A percentile compares a stretch with the other conserved stretches of the same genome.
phyloP scores from a whole-genome alignment of 208 protist species.

The Leptomonas seymouri region DNA sequence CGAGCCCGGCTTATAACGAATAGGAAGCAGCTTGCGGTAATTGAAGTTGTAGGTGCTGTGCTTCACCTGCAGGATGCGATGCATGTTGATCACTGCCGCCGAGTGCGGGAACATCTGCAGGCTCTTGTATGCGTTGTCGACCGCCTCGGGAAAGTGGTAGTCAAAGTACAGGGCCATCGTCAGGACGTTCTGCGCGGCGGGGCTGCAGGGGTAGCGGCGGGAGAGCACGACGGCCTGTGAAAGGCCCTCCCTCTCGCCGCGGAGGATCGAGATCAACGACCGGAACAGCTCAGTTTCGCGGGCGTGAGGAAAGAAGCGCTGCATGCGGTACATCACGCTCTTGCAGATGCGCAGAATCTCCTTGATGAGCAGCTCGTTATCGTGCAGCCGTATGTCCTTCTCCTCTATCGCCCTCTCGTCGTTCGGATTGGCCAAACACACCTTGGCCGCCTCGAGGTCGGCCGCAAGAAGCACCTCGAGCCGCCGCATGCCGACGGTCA shows the following conservation, averaged over 20 bases:
- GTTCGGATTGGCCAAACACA: constrained; percentile 27
- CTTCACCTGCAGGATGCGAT: constrained; percentile 47
- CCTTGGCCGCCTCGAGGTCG: constrained; percentile 36
- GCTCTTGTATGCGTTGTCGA: constrained; percentile 60
- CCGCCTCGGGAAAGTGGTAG: constrained; percentile 73
- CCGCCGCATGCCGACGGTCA: constrained; percentile 44
- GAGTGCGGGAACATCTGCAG: constrained; percentile 79
- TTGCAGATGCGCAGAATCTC: constrained; percentile 51
- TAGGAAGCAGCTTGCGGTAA: constrained; percentile 67
- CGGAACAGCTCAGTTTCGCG: constrained; percentile 45
- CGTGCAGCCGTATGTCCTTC: constrained; percentile 32
- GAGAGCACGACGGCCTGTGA: constrained; percentile 55
- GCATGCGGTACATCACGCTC: constrained; percentile 51
- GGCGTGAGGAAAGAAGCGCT: constrained; percentile 63
- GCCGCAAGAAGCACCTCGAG: constrained; percentile 43
- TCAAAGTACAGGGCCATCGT: constrained; percentile 66
- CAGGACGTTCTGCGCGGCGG: constrained; percentile 68
- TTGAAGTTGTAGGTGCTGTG: constrained; percentile 63
- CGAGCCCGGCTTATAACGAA: constrained; percentile 53
- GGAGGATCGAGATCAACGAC: constrained; percentile 36
- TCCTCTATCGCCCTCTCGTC: constrained; percentile 10
- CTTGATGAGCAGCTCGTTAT: constrained; percentile 39
- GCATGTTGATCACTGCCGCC: constrained; percentile 41
- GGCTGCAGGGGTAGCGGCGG: constrained; percentile 61
- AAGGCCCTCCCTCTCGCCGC: constrained; percentile 47